A percentile compares a stretch with the other conserved stretches of the same genome.
Evolutionary conservation across 2,329 filamentous ascomycete genomes (phyloP).

Genomic region (Beauveria varroae): DNA sequence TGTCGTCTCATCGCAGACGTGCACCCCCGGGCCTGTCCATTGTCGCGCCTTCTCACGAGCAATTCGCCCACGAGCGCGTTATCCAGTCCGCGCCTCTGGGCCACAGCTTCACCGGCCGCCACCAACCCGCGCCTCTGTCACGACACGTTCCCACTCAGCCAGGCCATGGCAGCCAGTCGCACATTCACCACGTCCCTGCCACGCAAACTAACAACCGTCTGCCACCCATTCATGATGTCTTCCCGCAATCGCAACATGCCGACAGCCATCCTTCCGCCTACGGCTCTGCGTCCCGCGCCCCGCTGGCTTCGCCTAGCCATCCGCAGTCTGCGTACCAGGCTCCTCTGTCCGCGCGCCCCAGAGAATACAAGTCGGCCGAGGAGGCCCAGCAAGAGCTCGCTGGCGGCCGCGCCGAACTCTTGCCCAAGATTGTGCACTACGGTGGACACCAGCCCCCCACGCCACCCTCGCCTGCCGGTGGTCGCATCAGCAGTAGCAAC

Average conservation of each 20-base stretch:
- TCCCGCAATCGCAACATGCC: slow-evolving; percentile 66
- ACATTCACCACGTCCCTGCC: slow-evolving; percentile 85
- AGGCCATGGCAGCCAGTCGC: slow-evolving; percentile 73
- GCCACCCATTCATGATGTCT: slow-evolving; percentile 90
- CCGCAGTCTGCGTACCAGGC: slow-evolving; percentile 46
- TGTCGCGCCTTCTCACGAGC: slow-evolving; percentile 84
- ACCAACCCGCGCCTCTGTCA: slow-evolving; percentile 68
- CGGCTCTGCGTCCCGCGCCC: slow-evolving; percentile 57
- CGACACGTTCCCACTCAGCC: slow-evolving; percentile 75
- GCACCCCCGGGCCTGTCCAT: slow-evolving; percentile 88
- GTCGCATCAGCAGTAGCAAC: slow-evolving; percentile 39
- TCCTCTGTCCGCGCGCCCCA: slow-evolving; percentile 54
- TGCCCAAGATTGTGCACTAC: slow-evolving; percentile 93
- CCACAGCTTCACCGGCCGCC: slow-evolving; percentile 89
- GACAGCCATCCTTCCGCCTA: slow-evolving; percentile 45
- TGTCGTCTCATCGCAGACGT: slow-evolving; percentile 61
- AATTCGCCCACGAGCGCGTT: slow-evolving; percentile 88
- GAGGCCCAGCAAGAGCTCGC: slow-evolving; percentile 87
- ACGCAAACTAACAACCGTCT: slow-evolving; percentile 86
- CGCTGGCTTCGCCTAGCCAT: slow-evolving; percentile 72
- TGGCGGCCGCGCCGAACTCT: slow-evolving; percentile 82
- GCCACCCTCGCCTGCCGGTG: slow-evolving; percentile 67
- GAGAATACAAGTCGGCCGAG: slow-evolving; percentile 92
- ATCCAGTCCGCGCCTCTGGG: slow-evolving; percentile 94
- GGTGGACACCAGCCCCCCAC: slow-evolving; percentile 89